Percentiles rank a stretch among this genome's conserved stretches.
These are phyloP conservation scores for Cyclanthera cordifolia DNA, from an alignment of 306 rosid genomes.

Conservation along the genomic window DNA sequence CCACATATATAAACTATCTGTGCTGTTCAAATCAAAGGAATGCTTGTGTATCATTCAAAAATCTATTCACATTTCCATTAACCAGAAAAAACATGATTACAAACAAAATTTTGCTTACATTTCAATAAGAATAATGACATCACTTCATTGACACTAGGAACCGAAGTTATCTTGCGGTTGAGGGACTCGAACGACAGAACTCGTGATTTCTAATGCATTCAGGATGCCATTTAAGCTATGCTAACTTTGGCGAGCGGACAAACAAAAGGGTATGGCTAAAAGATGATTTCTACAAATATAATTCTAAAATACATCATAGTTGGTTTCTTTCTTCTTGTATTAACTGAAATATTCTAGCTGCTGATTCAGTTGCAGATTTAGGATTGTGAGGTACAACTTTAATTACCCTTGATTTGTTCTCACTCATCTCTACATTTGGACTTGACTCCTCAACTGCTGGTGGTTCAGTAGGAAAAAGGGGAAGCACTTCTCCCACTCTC, in stretches of 20 bases:
- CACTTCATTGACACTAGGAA: not conserved
- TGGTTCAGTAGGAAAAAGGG: slow-evolving; percentile 60
- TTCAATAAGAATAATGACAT: slow-evolving; percentile 3
- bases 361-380: slow-evolving; percentile 58
- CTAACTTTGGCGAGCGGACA: not conserved
- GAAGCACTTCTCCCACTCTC: slow-evolving; percentile 38
- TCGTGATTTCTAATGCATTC: no score
- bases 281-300: not conserved
- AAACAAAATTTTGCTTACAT: slow-evolving; percentile 19
- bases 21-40: not conserved
- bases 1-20: no score
- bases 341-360: slow-evolving; percentile 55
- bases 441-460: slow-evolving; percentile 33
- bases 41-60: not conserved
- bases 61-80: slow-evolving; percentile 5
- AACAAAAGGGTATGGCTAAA: slow-evolving; percentile 4
- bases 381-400: slow-evolving; percentile 64
- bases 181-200: no score
- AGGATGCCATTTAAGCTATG: no score
- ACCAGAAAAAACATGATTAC: slow-evolving; percentile 10
- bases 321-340: slow-evolving; percentile 72
- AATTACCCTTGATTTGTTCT: slow-evolving; percentile 36
- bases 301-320: slow-evolving; percentile 17
- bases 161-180: not conserved
- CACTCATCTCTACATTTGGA: slow-evolving; percentile 18